Evolutionary conservation across 2,329 filamentous ascomycete genomes (phyloP).

Genomic region (Claviceps pusilla): DNA sequence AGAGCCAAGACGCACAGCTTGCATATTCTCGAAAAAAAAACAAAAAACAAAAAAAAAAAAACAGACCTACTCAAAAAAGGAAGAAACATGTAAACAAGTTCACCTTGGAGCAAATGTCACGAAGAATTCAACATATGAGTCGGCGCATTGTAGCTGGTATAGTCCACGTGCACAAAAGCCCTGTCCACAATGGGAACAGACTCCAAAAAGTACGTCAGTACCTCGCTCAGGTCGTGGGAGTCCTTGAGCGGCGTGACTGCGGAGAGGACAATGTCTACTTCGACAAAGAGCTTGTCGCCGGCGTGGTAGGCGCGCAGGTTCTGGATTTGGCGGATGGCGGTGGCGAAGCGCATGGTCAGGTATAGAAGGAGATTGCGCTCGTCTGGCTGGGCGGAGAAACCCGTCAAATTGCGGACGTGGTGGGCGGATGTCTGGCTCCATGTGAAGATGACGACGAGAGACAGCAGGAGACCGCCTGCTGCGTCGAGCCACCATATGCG

Average conservation of each 20-base stretch:
- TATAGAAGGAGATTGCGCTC: constrained; percentile 78
- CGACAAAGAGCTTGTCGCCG: constrained; percentile 70
- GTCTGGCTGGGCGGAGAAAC: constrained; percentile 63
- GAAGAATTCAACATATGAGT: constrained; percentile 36
- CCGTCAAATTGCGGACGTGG: constrained; percentile 69
- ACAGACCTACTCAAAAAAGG: background rate
- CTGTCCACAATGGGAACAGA: constrained; percentile 65
- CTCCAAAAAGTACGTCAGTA: constrained; percentile 70
- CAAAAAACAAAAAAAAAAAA: no score
- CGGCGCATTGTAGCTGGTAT: constrained; percentile 45
- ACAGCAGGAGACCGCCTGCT: constrained; percentile 64
- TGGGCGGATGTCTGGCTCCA: constrained; percentile 60
- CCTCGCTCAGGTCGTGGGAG: constrained; percentile 65
- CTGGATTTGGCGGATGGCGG: constrained; percentile 73
- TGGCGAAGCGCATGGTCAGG: constrained; percentile 85
- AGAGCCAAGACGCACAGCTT: no score
- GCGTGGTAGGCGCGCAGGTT: constrained; percentile 74
- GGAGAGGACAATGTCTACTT: constrained; percentile 71
- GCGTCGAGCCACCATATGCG: constrained; percentile 73
- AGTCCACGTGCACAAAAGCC: constrained; percentile 55
- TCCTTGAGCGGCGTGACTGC: constrained; percentile 61
- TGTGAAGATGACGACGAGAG: constrained; percentile 61
- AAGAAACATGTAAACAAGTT: no score
- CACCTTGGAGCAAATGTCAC: background rate
- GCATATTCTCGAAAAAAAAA: no score